Evolutionary conservation across 805 yeast species (phyloP).

Genomic region (Saccharomycopsis vini): DNA sequence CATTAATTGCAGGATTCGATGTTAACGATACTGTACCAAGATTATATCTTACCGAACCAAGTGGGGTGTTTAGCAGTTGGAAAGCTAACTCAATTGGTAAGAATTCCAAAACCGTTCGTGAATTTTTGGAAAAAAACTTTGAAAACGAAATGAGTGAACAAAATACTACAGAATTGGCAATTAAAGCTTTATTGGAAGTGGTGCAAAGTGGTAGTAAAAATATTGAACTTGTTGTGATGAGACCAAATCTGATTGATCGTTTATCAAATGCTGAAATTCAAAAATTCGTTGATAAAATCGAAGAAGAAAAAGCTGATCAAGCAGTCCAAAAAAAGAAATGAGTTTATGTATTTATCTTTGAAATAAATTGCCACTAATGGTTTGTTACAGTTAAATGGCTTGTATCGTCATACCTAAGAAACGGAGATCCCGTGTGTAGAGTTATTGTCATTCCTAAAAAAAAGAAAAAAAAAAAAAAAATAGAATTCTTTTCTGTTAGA

Average conservation of each 20-base stretch:
- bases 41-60: conserved; percentile 92
- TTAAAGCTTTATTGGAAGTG: conserved; percentile 84
- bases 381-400: no score
- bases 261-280: conserved; percentile 67
- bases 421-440: no score
- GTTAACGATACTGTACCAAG: conserved; percentile 71
- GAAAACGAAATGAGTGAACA: conserved; percentile 52
- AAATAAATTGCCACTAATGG: no score
- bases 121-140: conserved; percentile 86
- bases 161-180: conserved; percentile 69
- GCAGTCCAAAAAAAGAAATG: conserved; percentile 70
- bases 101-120: conserved; percentile 89
- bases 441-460: no score
- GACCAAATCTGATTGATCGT: conserved; percentile 51
- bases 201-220: conserved; percentile 97
- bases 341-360: no score
- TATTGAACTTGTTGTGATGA: conserved; percentile 84
- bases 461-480: no score
- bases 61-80: conserved; percentile 97
- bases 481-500: no score
- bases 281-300: conserved; percentile 69
- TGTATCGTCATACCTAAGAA: not conserved
- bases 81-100: conserved; percentile 96
- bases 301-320: conserved; percentile 78
- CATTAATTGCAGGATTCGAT: conserved; percentile 93